Percentiles rank a stretch among this genome's conserved stretches.
These are phyloP conservation scores for Trypanosoma brucei DNA, from an alignment of 208 protist species.

Conservation along the genomic window DNA sequence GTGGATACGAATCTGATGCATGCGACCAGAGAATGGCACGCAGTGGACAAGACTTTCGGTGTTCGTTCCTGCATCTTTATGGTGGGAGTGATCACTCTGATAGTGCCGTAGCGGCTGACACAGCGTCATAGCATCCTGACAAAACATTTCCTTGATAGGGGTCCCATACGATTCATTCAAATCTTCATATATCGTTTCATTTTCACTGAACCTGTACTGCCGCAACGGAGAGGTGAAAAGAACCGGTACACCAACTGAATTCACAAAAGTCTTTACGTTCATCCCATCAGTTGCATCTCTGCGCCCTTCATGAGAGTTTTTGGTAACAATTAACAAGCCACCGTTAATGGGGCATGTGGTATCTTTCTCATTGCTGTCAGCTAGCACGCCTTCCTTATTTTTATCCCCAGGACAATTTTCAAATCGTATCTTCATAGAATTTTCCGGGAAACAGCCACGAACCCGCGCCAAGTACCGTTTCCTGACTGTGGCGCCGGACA, in stretches of 20 bases:
- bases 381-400: conserved; percentile 1
- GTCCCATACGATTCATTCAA: not conserved
- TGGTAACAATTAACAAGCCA: not conserved
- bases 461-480: conserved; percentile 50
- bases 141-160: conserved; percentile 3
- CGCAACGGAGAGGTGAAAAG: conserved; percentile 14
- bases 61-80: not conserved
- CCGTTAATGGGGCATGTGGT: not conserved
- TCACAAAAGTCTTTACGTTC: not conserved
- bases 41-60: conserved; percentile 63
- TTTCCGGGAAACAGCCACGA: conserved; percentile 24
- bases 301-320: not conserved
- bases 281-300: not conserved
- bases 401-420: not conserved
- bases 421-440: not conserved
- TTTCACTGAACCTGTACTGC: conserved; percentile 20
- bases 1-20: conserved; percentile 91
- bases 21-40: conserved; percentile 85
- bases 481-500: conserved; percentile 17
- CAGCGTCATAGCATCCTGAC: conserved; percentile 30
- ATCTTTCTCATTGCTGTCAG: not conserved
- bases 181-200: not conserved
- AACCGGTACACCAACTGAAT: conserved; percentile 2
- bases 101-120: conserved; percentile 30
- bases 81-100: not conserved